Conservation (phyloP, 169 alveolate species). For the Cyclospora cayetanensis region DNA sequence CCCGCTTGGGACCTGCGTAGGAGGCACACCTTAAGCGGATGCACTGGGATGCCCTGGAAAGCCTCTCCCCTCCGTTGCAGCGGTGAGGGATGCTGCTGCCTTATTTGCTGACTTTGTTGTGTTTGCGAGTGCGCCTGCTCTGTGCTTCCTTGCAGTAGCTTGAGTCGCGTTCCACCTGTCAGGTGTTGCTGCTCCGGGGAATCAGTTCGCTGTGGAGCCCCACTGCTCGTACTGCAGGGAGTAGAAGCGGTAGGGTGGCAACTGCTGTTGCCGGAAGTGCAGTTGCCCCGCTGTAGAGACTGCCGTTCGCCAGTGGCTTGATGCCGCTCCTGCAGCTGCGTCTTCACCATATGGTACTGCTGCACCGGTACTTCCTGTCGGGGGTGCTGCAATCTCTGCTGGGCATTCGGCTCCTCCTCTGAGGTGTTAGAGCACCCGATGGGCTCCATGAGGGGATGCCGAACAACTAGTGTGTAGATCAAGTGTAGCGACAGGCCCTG, state of each 20-base stretch:
- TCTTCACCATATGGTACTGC: neutral
- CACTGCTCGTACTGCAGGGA: neutral
- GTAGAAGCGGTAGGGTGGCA: neutral
- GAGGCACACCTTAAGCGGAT: constrained; percentile 17
- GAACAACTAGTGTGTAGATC: too few relatives aligned
- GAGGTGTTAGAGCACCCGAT: too few relatives aligned
- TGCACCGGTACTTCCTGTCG: too few relatives aligned
- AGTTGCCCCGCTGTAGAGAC: neutral
- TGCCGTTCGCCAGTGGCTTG: neutral
- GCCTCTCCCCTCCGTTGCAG: neutral
- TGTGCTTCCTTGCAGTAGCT: neutral
- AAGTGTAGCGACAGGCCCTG: too few relatives aligned
- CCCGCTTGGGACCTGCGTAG: neutral
- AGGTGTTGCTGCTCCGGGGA: neutral
- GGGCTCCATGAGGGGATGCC: too few relatives aligned
- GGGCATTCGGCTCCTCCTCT: too few relatives aligned
- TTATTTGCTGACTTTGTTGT: neutral
- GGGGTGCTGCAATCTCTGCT: too few relatives aligned
- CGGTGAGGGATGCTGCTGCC: constrained; percentile 4
- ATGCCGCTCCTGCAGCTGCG: neutral
- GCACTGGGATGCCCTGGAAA: neutral
- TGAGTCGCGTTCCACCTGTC: neutral
- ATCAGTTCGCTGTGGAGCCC: too few relatives aligned
- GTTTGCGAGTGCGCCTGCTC: neutral
- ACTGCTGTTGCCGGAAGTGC: constrained; percentile 28